Base-by-base conservation (phyloP, 495 filamentous ascomycete genomes). In the Parmelia sp. region DNA sequence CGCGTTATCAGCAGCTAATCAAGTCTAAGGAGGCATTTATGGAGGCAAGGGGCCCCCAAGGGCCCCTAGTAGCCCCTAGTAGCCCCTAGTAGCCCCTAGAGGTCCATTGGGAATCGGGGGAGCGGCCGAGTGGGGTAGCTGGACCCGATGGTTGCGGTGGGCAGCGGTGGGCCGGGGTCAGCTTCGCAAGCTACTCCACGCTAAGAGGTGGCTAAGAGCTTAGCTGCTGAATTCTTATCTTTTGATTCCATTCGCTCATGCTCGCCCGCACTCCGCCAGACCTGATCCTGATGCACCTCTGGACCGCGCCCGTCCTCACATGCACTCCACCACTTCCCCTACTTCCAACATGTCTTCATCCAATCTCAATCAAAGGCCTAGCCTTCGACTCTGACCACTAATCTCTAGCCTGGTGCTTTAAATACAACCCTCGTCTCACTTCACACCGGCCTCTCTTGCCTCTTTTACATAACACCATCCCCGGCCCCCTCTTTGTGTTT, bases 1-100 rank as follows among this genome's bases (percentile, higher is more conserved):
- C 29, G 49, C 51, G 29, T 57, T 63, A 63, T 63, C 61, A 63
- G 51, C 56, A 42, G 37, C 21, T 27, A n/a, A n/a, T n/a, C n/a
- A n/a, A n/a, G n/a, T n/a, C n/a, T n/a, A 33, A 17, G 14, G 36
- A 56, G 51, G 25, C 23, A 27, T 51, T 5, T 51, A 6, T 15
- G 8, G 1, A 40, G 29, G 49, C 11, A 8, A 21, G 33, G 23
- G 15, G 11, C n/a, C n/a, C n/a, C n/a, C 27, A 17, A 33, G 40
- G 10, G 25, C 15, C 21, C 36, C 11, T 6, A 11, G 36, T 37
- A 37, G 6, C 11, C 5, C 36, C 11, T 6, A 11, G 36, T 37
- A 37, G 36, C 5, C 11, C 36, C 5, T 37, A 37, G 36, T 37
- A 37, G 39, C 17, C 11, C 39, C 7, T 19, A 44, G 29, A 31